Percentiles rank a stretch among this genome's conserved stretches.
phyloP scores from a whole-genome alignment of 1,284 basidiomycete species.

The Abortiporus biennis region DNA sequence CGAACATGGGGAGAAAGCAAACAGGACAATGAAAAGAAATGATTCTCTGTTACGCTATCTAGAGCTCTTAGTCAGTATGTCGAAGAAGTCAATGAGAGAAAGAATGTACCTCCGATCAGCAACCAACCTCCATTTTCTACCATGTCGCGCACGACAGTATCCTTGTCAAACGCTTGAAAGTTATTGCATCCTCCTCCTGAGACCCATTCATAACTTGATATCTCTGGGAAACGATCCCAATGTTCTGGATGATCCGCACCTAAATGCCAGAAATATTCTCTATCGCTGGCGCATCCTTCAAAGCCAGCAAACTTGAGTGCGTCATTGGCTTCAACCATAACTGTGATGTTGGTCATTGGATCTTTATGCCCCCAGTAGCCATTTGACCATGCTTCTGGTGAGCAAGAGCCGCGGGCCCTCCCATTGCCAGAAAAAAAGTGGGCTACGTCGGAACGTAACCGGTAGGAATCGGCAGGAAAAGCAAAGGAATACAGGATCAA shows the following conservation, averaged over 20 bases:
- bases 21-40: conserved; percentile 66
- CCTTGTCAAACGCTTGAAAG: conserved; percentile 33
- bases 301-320: conserved; percentile 46
- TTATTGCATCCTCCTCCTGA: conserved; percentile 36
- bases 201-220: conserved; percentile 45
- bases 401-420: conserved; percentile 11
- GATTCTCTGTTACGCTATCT: conserved; percentile 64
- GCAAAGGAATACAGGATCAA: no score
- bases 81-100: background rate
- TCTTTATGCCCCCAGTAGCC: conserved; percentile 5
- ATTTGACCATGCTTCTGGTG: conserved; percentile 10
- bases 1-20: conserved; percentile 56
- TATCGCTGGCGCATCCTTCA: conserved; percentile 51
- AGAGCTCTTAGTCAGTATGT: no score
- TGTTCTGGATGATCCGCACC: conserved; percentile 39
- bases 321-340: conserved; percentile 34
- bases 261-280: conserved; percentile 60
- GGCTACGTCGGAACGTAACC: no score
- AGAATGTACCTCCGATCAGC: conserved; percentile 48
- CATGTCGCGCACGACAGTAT: conserved; percentile 42
- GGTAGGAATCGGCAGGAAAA: no score
- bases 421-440: no score
- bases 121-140: conserved; percentile 66
- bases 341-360: conserved; percentile 16
- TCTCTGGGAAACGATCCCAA: conserved; percentile 46